These are phyloP conservation scores for Xerocomus minutiporus DNA, from an alignment of 1,284 basidiomycete species.

Conservation along the genomic window DNA sequence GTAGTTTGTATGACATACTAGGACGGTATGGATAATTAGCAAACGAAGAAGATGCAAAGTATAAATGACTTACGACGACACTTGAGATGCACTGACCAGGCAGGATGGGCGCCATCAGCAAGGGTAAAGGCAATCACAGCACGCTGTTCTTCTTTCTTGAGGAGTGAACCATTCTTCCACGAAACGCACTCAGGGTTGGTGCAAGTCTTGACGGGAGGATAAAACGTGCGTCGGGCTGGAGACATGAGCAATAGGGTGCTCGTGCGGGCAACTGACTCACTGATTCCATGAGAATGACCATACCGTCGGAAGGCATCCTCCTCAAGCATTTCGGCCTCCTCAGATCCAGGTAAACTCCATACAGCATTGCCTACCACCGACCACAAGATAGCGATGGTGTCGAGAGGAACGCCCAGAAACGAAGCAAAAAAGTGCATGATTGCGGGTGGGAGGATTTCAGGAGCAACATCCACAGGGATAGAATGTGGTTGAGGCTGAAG, in stretches of 20 bases:
- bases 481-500: neutral
- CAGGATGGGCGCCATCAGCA: neutral
- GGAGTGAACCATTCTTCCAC: neutral
- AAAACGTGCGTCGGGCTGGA: neutral
- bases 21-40: no score
- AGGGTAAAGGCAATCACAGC: neutral
- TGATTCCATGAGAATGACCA: neutral
- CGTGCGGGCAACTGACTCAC: neutral
- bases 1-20: neutral
- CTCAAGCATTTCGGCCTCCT: neutral
- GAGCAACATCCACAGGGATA: neutral
- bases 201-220: neutral
- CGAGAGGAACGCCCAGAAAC: neutral
- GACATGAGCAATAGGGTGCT: neutral
- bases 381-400: neutral
- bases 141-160: neutral
- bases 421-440: neutral
- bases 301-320: neutral
- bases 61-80: neutral
- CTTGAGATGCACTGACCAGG: neutral
- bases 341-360: neutral
- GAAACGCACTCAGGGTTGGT: neutral
- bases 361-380: no score
- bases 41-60: neutral
- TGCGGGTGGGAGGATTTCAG: neutral